These are phyloP conservation scores for Chloranthus sessilifolius DNA, from an alignment of 164 flowering plant species.

Conservation along the genomic window DNA sequence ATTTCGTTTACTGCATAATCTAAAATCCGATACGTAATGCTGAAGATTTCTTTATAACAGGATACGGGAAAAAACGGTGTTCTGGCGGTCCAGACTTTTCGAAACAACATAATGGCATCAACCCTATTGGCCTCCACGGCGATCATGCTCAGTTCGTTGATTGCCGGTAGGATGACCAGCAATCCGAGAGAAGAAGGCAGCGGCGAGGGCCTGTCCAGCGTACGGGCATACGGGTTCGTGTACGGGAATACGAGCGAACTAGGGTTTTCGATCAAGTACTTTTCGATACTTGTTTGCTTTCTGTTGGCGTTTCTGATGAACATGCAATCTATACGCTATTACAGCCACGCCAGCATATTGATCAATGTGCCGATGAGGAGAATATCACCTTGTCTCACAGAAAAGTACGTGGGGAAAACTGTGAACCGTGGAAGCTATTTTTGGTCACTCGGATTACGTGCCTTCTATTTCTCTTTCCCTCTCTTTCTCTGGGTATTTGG, in stretches of 20 bases:
- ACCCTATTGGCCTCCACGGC: constrained; percentile 22
- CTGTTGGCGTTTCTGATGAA: constrained; percentile 14
- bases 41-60: constrained; percentile 7
- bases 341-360: constrained; percentile 12
- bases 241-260: constrained; percentile 43
- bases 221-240: constrained; percentile 25
- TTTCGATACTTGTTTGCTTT: constrained; percentile 49
- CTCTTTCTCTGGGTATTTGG: constrained; percentile 28
- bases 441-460: constrained; percentile 79
- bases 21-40: no score
- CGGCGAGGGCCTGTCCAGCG: constrained; percentile 6
- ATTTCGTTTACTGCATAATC: no score
- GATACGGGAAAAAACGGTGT: constrained; percentile 17
- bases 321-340: constrained; percentile 16
- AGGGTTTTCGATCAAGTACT: constrained; percentile 48
- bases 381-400: constrained; percentile 33
- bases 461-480: constrained; percentile 48
- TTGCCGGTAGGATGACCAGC: constrained; percentile 61
- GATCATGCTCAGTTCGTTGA: constrained; percentile 50
- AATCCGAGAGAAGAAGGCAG: no score
- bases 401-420: constrained; percentile 51
- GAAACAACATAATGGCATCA: constrained; percentile 27
- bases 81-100: constrained; percentile 18
- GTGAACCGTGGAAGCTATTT: constrained; percentile 64
- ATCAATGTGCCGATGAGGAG: constrained; percentile 15